phyloP scores from a whole-genome alignment of 2,329 filamentous ascomycete genomes.

The Rutstroemia sp. region DNA sequence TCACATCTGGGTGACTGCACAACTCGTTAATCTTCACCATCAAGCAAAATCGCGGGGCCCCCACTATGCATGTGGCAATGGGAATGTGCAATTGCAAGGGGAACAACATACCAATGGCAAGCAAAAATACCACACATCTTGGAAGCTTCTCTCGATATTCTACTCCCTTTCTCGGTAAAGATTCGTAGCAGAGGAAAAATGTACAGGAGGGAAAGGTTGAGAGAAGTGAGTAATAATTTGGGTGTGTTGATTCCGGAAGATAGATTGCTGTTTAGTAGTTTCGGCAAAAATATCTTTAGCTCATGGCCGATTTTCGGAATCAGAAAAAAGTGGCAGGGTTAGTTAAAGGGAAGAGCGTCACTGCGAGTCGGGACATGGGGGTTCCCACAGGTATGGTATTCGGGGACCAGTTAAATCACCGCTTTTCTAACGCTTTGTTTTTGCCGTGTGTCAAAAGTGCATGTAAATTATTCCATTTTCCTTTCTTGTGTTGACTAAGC shows the following conservation, averaged over 20 bases:
- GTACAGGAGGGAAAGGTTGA: neutral
- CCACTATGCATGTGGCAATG: constrained; percentile 2
- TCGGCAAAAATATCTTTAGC: neutral
- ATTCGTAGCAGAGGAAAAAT: neutral
- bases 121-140: constrained; percentile 57
- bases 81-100: neutral
- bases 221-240: neutral
- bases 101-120: constrained; percentile 51
- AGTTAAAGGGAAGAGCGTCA: neutral
- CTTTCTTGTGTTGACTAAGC: neutral
- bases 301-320: neutral
- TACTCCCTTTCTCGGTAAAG: neutral
- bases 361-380: too few species aligned
- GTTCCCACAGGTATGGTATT: neutral
- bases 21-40: constrained; percentile 50
- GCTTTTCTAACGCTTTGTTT: neutral
- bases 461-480: neutral
- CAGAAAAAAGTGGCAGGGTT: neutral
- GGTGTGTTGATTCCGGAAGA: neutral
- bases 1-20: constrained; percentile 57
- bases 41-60: constrained; percentile 10
- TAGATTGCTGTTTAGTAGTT: neutral
- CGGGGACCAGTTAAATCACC: neutral
- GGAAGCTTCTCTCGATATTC: neutral
- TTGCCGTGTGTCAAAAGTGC: neutral